A percentile compares a stretch with the other conserved stretches of the same genome.
Conservation (phyloP, 192 early-diverging fungal species). For the Powellomyces hirtus region DNA sequence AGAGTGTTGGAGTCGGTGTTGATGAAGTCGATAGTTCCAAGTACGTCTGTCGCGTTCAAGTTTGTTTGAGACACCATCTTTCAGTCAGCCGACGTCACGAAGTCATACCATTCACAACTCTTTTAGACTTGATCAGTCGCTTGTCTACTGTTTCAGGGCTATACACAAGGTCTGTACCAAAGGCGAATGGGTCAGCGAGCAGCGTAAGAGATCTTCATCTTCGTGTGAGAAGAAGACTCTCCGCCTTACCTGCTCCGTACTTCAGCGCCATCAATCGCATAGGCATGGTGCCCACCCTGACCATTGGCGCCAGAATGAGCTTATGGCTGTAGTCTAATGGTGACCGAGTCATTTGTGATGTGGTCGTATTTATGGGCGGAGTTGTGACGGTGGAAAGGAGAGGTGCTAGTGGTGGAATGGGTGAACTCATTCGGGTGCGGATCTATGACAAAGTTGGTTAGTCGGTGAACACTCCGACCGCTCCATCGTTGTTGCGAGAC, state of each 20-base stretch:
- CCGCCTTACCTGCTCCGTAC: slow-evolving; percentile 76
- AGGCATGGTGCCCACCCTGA: slow-evolving; percentile 86
- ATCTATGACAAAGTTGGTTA: too few species aligned
- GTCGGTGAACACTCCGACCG: too few species aligned
- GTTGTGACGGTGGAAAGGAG: too few species aligned
- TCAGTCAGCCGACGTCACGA: background rate
- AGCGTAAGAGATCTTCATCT: too few species aligned
- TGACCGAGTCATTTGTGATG: background rate
- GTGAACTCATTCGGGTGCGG: background rate
- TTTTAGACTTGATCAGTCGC: slow-evolving; percentile 68
- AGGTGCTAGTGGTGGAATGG: background rate
- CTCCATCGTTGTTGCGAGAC: too few species aligned
- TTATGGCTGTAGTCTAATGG: slow-evolving; percentile 42
- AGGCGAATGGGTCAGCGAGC: too few species aligned
- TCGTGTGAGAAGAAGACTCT: background rate
- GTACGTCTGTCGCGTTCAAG: slow-evolving; percentile 20
- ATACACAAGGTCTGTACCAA: slow-evolving; percentile 76
- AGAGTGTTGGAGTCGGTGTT: slow-evolving; percentile 59
- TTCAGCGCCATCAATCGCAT: slow-evolving; percentile 80
- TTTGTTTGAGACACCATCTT: background rate
- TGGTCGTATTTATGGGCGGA: slow-evolving; percentile 4
- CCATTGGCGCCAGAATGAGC: slow-evolving; percentile 95
- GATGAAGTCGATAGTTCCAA: slow-evolving; percentile 74
- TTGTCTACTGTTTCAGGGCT: slow-evolving; percentile 88
- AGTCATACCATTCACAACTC: slow-evolving; percentile 70